Evolutionary conservation across 2,329 filamentous ascomycete genomes (phyloP), one percentile per base, ranked within the genome.

Genomic region (Leptodontidium sp.): DNA sequence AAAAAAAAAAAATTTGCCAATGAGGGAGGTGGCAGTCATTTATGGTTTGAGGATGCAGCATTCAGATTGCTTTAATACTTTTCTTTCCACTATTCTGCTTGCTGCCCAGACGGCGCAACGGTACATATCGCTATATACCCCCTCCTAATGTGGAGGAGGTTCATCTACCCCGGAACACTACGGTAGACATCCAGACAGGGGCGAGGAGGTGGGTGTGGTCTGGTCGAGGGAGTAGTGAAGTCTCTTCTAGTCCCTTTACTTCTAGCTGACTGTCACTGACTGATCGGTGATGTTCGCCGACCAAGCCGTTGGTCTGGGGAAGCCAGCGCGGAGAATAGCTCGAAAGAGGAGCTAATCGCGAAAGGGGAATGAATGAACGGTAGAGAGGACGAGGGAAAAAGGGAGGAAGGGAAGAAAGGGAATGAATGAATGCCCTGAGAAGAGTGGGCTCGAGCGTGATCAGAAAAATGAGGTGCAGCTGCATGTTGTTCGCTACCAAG

Each of bases 61-160:
- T 45, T 58, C 64, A 65, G 17, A 68, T 63, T 68, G 58, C 67
- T 69, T 66, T 66, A 69, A 69, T 66, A 66, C 57, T 63, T 66
- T 47, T 40, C 58, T 47, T 45, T 21, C 11, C 21, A 21, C 21
- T 21, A 21, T 21, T 21, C 21, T 21, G 21, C 21, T 21, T 21
- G 21, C 21, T 21, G 52, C 64, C 59, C 57, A 35, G 52, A 53
- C 62, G 61, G 62, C 63, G 65, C 50, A 66, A 70, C 68, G 43
- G 64, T 61, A 69, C 52, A 64, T 70, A 4, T 53, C 21, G 59
- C 50, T 66, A 64, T 66, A 58, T 43, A 2, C 29, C 38, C 58
- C 63, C 43, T 57, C 58, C 63, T 64, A 59, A 53, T 68, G 68
- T 70, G 65, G 68, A 68, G 68, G 68, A 65, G 40, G 40, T 24